phyloP scores from a whole-genome alignment of 768 basidiomycete genomes.

The Daedaleopsis nitida region DNA sequence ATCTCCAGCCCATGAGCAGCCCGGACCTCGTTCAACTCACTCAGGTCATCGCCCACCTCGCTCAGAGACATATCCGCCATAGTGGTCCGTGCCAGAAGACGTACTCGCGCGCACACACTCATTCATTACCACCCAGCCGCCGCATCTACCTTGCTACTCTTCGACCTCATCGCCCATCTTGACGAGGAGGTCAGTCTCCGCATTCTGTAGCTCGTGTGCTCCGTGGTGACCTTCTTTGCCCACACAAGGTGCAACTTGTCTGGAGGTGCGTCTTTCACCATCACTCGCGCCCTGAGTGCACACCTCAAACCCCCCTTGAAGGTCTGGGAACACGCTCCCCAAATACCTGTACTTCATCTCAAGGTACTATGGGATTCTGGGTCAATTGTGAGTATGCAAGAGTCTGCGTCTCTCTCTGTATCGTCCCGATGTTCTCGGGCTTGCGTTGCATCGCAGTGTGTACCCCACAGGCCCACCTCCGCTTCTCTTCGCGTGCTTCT shows the following conservation, averaged over 20 bases:
- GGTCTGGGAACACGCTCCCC: slow-evolving; percentile 8
- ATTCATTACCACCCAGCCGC: neutral
- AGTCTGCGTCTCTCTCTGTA: neutral
- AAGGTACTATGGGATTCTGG: slow-evolving; percentile 7
- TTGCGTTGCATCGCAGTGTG: too few species aligned
- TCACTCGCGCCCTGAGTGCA: neutral
- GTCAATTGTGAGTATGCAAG: slow-evolving; percentile 5
- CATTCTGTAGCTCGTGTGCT: neutral
- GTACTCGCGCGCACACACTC: too few species aligned
- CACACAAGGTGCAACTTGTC: neutral
- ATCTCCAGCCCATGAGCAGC: too few species aligned
- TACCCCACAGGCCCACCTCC: neutral
- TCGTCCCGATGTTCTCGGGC: neutral
- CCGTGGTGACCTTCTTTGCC: neutral
- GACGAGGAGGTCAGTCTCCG: neutral
- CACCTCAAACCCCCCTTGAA: neutral
- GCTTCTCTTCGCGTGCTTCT: too few species aligned
- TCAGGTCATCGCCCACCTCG: too few species aligned
- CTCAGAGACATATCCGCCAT: too few species aligned
- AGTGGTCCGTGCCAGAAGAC: too few species aligned
- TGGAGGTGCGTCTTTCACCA: neutral
- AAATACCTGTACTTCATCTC: slow-evolving; percentile 17
- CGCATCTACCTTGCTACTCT: neutral
- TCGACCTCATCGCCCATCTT: neutral
- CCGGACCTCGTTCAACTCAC: too few species aligned